Evolutionary conservation across 495 filamentous ascomycete genomes (phyloP), one percentile per base, ranked within the genome.

Genomic region (Podospora pseudopauciseta): DNA sequence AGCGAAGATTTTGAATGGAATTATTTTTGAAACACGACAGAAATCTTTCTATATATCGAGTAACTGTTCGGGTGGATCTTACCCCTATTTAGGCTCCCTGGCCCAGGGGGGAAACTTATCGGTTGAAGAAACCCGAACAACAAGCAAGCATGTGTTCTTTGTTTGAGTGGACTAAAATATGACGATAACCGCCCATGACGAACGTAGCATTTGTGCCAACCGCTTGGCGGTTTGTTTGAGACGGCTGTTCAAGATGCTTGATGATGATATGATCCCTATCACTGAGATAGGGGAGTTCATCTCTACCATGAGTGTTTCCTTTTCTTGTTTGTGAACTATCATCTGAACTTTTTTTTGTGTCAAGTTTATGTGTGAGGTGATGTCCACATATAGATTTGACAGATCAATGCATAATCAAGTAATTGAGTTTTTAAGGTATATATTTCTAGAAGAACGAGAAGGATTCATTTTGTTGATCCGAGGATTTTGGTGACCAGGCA

Each of bases 391-490:
- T 39, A 39, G 34, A 39, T 13, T 11, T 49, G 39, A 49, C 39
- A 49, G 13, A 13, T 39, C 5, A 39, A 11, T 39, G 34, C 34
- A 39, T 4, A 39, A 39, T 6, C 34, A 23, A 23, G 23, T 23
- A 39, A 39, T 39, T 39, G 5, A 5, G 34, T 5, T 39, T 5
- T 2, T 0, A 39, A 6, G 34, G 34, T 39, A 3, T 39, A 39
- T 39, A 6, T 39, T 23, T 23, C 23, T 3, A 16, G 39, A 49
- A 49, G 39, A 0, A 49, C 11, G 39, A 49, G 15, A 49, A 49
- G 39, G 73, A 73, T 73, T 65, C 82, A 71, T 73, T 67, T 82
- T 79, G 75, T 80, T 71, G 59, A 49, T 49, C 39, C 13, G 39
- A 49, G 55, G 20, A 11, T 26, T 18, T 30, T 53, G 9, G 9